Conservation (phyloP, 169 alveolate species). For the Plasmodium berghei region DNA sequence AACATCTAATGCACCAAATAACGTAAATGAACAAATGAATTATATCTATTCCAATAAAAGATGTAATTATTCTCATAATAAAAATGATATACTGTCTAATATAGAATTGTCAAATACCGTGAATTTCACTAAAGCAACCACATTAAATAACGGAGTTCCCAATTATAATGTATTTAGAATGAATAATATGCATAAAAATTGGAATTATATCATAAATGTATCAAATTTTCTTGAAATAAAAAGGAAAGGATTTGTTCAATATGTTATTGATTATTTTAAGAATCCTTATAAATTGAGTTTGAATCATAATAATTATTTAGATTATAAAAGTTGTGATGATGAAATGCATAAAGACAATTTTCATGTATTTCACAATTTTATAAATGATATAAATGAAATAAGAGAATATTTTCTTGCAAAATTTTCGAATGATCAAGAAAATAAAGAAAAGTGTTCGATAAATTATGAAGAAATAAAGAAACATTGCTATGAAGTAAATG, state of each 20-base stretch:
- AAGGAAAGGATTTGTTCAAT: conserved; percentile 56
- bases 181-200: conserved; percentile 18
- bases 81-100: conserved; percentile 36
- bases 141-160: not conserved
- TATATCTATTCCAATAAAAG: not conserved
- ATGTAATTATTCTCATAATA: conserved; percentile 31
- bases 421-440: conserved; percentile 30
- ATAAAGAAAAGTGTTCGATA: conserved; percentile 55
- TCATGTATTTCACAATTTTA: conserved; percentile 46
- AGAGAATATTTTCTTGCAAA: conserved; percentile 41
- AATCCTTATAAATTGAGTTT: conserved; percentile 6
- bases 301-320: conserved; percentile 32
- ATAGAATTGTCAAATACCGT: conserved; percentile 23
- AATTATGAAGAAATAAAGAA: conserved; percentile 67
- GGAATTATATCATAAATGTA: conserved; percentile 29
- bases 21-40: not conserved
- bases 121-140: conserved; percentile 12
- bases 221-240: conserved; percentile 47
- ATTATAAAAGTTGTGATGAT: conserved; percentile 69
- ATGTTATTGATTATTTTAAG: conserved; percentile 41
- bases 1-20: not conserved
- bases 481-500: conserved; percentile 25
- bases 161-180: conserved; percentile 11
- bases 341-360: conserved; percentile 59
- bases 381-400: conserved; percentile 44